Evolutionary conservation across 2,329 filamentous ascomycete species (phyloP), one percentile per base, ranked within the genome.

Genomic region (Fusarium heterosporum): DNA sequence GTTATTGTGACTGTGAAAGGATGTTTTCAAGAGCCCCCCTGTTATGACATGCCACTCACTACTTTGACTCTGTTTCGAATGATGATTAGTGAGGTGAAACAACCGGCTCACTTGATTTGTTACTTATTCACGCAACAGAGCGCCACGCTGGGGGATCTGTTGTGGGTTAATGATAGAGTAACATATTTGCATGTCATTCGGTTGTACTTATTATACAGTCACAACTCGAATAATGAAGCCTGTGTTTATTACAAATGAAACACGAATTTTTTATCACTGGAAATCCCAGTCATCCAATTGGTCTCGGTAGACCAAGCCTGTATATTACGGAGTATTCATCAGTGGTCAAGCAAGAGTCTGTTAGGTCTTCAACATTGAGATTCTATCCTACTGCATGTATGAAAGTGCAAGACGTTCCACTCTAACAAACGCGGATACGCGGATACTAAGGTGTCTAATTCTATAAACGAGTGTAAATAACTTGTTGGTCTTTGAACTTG

Each of bases 341-440:
- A 10, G 3, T 2, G 3, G 1, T 41, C n/a, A 14, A 41, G 1
- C 10, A 29, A 0, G 0, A 41, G 1, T n/a, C 47, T 2, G 8
- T 50, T 1, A n/a, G 22, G 1, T 9, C 34, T 1, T 4, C 14
- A 1, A 1, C 4, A 28, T 0, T 29, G 13, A 10, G 25, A 40
- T 3, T 13, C 6, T 2, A n/a, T 50, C 3, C 6, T 29, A 9
- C 6, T 6, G 1, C 38, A 17, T 17, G 11, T 43, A 1, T 28
- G 26, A 32, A 43, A 7, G 4, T 32, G 49, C 19, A 32, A 26
- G 28, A 34, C 32, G 8, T 26, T 45, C 0, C 49, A 34, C 9
- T 45, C 34, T 4, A 12, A 16, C 16, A 39, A 29, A 13, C 49
- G 26, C 16, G 28, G 49, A 9, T 43, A 45, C 4, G 32, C 19